These are phyloP conservation scores for Fraxinus sp. DNA, from an alignment of 305 asterid species.

Conservation along the genomic window DNA sequence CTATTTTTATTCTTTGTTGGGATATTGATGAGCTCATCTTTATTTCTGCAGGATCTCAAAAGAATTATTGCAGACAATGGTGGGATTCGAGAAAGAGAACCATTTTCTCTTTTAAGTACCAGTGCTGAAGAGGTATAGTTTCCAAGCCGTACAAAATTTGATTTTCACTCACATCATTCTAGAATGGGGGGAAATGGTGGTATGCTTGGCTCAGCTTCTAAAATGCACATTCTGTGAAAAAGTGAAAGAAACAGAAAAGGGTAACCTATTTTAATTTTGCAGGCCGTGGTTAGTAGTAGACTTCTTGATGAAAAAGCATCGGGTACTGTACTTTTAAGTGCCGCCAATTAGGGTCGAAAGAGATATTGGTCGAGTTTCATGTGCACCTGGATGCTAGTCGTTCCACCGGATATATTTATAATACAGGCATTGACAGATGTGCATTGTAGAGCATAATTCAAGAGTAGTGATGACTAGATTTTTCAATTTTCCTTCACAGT, in stretches of 20 bases:
- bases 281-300: constrained; percentile 43
- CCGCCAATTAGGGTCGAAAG: constrained; percentile 41
- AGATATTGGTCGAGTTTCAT: background rate
- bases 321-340: constrained; percentile 41
- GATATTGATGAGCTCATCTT: background rate
- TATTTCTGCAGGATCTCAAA: constrained; percentile 65
- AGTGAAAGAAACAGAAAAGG: background rate
- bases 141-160: background rate
- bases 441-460: background rate
- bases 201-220: background rate
- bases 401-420: background rate
- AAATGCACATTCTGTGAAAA: background rate
- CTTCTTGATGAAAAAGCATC: constrained; percentile 53
- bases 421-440: background rate
- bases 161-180: background rate
- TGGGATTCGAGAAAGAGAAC: constrained; percentile 79
- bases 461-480: constrained; percentile 27
- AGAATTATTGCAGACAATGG: constrained; percentile 66
- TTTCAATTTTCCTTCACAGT: constrained; percentile 36
- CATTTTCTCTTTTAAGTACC: constrained; percentile 61
- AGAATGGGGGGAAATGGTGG: constrained; percentile 5
- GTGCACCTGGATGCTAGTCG: background rate
- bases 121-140: constrained; percentile 54
- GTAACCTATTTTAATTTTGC: constrained; percentile 29
- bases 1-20: background rate